Evolutionary conservation across 1,139 yeast genomes (phyloP), one percentile per base, ranked within the genome.

Genomic region (Pichia sp.): DNA sequence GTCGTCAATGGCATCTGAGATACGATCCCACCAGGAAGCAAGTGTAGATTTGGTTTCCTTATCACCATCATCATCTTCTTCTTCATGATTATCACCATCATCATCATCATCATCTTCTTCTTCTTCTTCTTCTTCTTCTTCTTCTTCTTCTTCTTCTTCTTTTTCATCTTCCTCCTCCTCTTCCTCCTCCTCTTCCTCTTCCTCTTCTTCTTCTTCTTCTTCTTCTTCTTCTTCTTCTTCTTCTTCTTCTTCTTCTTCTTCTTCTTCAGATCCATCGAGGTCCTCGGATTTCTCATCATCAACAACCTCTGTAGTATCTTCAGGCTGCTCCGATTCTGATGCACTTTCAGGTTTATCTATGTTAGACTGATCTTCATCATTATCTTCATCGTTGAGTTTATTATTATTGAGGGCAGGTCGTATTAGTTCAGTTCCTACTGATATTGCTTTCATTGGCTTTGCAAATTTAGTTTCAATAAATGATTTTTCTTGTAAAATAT

Each of bases 401-500:
- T 25, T 11, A 35, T 8, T 7, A 25, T 25, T 5, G 18, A 18
- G 18, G 18, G 18, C 18, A 18, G 18, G 18, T 18, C 18, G 18
- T 18, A 18, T 18, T 18, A 34, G 10, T 30, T 28, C 34, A 18
- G 41, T 4, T 10, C 5, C 18, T 4, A 7, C 36, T 10, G 36
- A 36, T 30, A 5, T 5, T n/a, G 7, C 1, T n/a, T 10, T 28
- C 11, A 28, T 28, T 7, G 32, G 31, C 3, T n/a, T 10, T 28
- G 36, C 37, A 28, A 37, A 47, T 25, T 34, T 30, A 2, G 10
- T 7, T 26, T 45, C 49, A 32, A 49, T 25, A 25, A 38, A 42
- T 3, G 49, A 49, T 11, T 26, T n/a, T 8, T 31, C 40, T 7
- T 40, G 8, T 2, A 46, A 10, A 2, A 35, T 29, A 3, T 40